Evolutionary conservation across 805 yeast genomes (phyloP).

Genomic region (Myxozyma melibiosi): DNA sequence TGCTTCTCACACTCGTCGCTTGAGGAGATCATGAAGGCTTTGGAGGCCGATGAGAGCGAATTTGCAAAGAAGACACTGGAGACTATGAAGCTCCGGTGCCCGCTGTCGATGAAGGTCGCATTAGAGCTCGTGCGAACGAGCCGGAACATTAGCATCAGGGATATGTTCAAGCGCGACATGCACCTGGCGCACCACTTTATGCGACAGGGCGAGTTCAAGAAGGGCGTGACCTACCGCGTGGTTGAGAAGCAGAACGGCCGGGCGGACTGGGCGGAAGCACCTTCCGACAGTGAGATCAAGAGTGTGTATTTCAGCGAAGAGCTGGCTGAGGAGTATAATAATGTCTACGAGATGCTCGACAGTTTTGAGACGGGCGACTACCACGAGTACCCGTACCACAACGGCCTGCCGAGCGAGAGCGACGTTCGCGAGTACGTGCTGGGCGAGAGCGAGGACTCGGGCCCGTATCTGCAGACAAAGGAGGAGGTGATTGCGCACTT

Average conservation of each 20-base stretch:
- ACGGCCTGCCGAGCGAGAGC: conserved; percentile 77
- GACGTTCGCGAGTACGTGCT: conserved; percentile 67
- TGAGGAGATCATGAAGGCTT: conserved; percentile 58
- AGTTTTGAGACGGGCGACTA: conserved; percentile 43
- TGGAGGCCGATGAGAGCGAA: conserved; percentile 54
- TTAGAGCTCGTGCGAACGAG: conserved; percentile 69
- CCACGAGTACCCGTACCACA: conserved; percentile 60
- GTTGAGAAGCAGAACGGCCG: conserved; percentile 59
- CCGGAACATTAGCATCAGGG: conserved; percentile 56
- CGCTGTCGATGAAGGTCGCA: conserved; percentile 75
- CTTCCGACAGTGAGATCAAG: conserved; percentile 43
- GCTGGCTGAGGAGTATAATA: conserved; percentile 2
- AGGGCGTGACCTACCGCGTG: conserved; percentile 47
- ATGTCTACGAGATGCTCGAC: neutral
- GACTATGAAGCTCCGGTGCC: conserved; percentile 67
- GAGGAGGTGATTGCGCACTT: conserved; percentile 70
- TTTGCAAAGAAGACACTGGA: conserved; percentile 65
- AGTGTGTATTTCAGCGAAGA: conserved; percentile 35
- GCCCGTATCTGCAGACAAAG: conserved; percentile 69
- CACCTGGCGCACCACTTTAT: conserved; percentile 76
- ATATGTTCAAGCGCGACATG: conserved; percentile 73
- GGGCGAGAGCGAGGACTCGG: conserved; percentile 66
- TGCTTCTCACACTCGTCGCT: conserved; percentile 59
- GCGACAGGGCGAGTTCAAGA: conserved; percentile 64
- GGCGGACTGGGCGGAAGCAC: conserved; percentile 55